Evolutionary conservation across 139 green algal species (phyloP), one percentile per base, ranked within the genome.

Genomic region (Picochlorum sp.): DNA sequence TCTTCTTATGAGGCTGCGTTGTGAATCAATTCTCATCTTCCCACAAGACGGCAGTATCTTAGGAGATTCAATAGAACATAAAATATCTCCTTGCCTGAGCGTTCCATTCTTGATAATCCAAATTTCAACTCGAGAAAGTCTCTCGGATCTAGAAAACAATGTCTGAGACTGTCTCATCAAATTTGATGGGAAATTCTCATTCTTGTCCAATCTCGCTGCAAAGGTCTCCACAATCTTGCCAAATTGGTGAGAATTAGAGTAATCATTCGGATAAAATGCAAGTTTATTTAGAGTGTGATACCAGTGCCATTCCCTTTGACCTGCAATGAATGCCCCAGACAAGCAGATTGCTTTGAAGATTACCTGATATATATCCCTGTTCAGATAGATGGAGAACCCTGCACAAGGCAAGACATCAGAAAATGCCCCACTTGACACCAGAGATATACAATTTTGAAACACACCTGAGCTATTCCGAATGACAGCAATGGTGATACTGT

Each of bases 291-390:
- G 49, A 4, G 74, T 65, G 23, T 73, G 66, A 45, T 80, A 49
- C 77, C 80, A 82, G 1, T 73, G 70, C 82, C 81, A 88, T 57
- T 88, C 82, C 13, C 62, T 24, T 68, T 86, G 81, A 1, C 82
- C 82, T 10, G 64, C 60, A 3, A 78, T 47, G 57, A 65, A 47
- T 50, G 15, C 69, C 44, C 66, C 77, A 5, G 54, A 57, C 26
- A 49, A 72, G 13, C 60, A 51, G 4, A 78, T 57, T 7, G 71
- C 71, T 28, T 64, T 56, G 76, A 80, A 88, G 6, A 88, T 62
- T 8, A 69, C 67, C 11, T 55, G 24, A 37, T 77, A 69, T 77
- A 73, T 85, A 23, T 67, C 45, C 0, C 73, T 60, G 2, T 81
- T 81, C 26, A 88, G 31, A 26, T 87, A 41, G 24, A 89, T 37